Evolutionary conservation across 2,329 filamentous ascomycete genomes (phyloP).

Genomic region (Xylaria sp.): DNA sequence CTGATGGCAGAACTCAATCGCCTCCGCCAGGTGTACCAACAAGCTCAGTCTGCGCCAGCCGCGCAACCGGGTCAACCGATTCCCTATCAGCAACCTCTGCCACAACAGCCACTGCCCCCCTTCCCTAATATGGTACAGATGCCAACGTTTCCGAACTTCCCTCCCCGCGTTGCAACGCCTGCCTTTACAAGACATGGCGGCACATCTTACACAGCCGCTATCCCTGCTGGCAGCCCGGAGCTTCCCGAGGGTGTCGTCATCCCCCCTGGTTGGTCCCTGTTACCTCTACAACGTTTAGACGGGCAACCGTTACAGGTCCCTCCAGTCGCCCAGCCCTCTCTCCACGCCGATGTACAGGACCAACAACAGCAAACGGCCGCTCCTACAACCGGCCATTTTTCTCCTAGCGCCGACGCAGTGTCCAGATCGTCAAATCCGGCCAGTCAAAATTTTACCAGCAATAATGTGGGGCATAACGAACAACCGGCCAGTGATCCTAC

Average conservation of each 20-base stretch:
- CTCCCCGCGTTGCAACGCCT: conserved; percentile 43
- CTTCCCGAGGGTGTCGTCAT: conserved; percentile 66
- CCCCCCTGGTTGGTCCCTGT: conserved; percentile 65
- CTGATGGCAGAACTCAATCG: conserved; percentile 69
- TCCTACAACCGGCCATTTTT: conserved; percentile 8
- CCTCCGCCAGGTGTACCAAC: conserved; percentile 57
- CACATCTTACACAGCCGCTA: conserved; percentile 49
- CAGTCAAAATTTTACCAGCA: conserved; percentile 1
- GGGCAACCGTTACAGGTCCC: conserved; percentile 33
- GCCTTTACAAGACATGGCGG: conserved; percentile 52
- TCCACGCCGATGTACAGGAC: conserved; percentile 12
- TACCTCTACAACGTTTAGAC: conserved; percentile 62
- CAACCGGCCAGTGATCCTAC: conserved; percentile 7
- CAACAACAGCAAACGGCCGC: conserved; percentile 21
- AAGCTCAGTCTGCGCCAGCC: conserved; percentile 25
- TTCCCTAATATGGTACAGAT: conserved; percentile 26
- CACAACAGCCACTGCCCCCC: conserved; percentile 12
- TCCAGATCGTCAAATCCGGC: conserved; percentile 7
- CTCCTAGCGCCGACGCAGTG: conserved; percentile 1
- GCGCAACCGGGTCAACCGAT: conserved; percentile 24
- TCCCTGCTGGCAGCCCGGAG: conserved; percentile 62
- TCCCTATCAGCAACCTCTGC: conserved; percentile 17
- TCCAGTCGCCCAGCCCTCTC: conserved; percentile 14
- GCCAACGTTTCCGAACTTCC: conserved; percentile 31
- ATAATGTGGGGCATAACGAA: conserved; percentile 1